Base-by-base conservation (phyloP, 2,329 filamentous ascomycete species). In the Bipolaris oryzae region DNA sequence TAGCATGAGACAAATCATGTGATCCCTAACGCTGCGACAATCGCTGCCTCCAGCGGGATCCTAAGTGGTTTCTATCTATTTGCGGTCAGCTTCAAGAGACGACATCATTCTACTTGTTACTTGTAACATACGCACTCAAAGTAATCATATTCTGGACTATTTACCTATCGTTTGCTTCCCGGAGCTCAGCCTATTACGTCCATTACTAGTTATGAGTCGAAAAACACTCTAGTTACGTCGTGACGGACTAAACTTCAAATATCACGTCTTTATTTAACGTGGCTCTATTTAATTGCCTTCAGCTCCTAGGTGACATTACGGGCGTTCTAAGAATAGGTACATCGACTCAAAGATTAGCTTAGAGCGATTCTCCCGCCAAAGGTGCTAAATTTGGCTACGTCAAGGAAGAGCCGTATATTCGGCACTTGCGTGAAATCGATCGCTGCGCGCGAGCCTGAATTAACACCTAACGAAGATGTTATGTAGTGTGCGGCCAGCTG, bases 361-460 rank as follows among this genome's bases (percentile, higher is more conserved):
- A 46, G n/a, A 35, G 45, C 38, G 20, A 48, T 11, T 21, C 45
- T 23, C 45, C 33, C 11, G 33, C 33, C 20, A 5, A 48, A 7
- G 33, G 33, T 38, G 31, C 45, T 48, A 48, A 35, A 48, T 2
- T 48, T 48, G 20, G 45, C 45, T 48, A 48, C n/a, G 13, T 48
- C 45, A 28, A 48, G 45, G 33, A 48, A 48, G 23, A 48, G 33
- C 33, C 20, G 45, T 48, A 48, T 48, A 7, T 48, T 48, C 15
- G 46, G 46, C 15, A 34, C 46, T 31, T 49, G 21, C 35, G 46
- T 39, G 35, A 16, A 21, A 21, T 34, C 23, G 16, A 49, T 23
- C 7, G 21, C 35, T 39, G 34, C 35, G 35, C 35, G 35, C 28
- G 35, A 31, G 16, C 9, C 21, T 20, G 23, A 49, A 49, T 34